phyloP scores from a whole-genome alignment of 805 yeast species.

The Pichia exigua region DNA sequence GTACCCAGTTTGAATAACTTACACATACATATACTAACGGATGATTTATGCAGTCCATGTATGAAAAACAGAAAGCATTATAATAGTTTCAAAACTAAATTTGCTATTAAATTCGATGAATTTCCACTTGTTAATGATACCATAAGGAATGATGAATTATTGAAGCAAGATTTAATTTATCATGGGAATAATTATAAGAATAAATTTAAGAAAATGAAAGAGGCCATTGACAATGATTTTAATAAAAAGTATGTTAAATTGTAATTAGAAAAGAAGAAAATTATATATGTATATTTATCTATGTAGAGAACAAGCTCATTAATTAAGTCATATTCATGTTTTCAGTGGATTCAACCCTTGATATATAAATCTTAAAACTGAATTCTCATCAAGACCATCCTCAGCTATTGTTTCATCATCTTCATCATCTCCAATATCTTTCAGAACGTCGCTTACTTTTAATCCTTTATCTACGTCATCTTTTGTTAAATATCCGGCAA shows the following conservation, averaged over 20 bases:
- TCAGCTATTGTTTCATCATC: not conserved
- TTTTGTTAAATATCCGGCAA: conserved; percentile 52
- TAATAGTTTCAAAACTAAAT: conserved; percentile 59
- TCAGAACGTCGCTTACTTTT: conserved; percentile 13
- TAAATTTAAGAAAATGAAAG: conserved; percentile 35
- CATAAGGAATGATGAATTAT: conserved; percentile 32
- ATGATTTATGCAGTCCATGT: conserved; percentile 46
- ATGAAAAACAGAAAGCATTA: conserved; percentile 61
- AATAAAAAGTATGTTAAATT: not conserved
- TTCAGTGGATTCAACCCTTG: conserved; percentile 32
- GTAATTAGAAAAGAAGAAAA: not conserved
- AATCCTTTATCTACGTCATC: conserved; percentile 35
- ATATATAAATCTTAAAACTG: conserved; percentile 36
- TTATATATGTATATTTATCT: not conserved
- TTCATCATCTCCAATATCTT: not conserved
- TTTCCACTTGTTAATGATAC: conserved; percentile 38
- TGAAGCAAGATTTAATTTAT: conserved; percentile 33
- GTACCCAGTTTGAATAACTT: conserved; percentile 62
- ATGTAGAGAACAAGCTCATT: not conserved
- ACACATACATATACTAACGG: conserved; percentile 67
- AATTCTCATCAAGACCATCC: conserved; percentile 22
- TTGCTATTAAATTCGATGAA: conserved; percentile 50
- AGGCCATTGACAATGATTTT: conserved; percentile 35
- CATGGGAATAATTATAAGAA: conserved; percentile 32
- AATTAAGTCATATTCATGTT: not conserved